Evolutionary conservation across 176 grass and related monocot genomes (phyloP), one percentile per base, ranked within the genome.

Genomic region (Carex pumila): DNA sequence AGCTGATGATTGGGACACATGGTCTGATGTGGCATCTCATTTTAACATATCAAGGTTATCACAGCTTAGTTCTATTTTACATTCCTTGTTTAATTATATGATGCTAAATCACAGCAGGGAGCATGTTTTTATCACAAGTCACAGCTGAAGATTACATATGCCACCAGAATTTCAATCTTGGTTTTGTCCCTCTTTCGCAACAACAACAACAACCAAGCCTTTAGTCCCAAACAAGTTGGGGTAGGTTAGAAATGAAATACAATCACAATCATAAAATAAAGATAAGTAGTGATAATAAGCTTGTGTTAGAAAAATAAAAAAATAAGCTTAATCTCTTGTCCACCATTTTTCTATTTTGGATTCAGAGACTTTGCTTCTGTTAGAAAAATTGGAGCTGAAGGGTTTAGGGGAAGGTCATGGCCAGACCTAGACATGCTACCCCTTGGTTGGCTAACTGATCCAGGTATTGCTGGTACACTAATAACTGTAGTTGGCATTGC

Each of bases 341-440:
- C 32, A 50, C 41, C 43, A 71, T 12, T 63, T 66, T 85, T 74
- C 49, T 63, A 77, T 85, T 80, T 85, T 85, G 21, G 80, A 54
- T 17, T 54, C 72, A 97, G 92, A 80, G 88, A 93, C 57, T 92
- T 97, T 34, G 85, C 92, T 84, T 63, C 90, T 87, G 89, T 80
- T 1, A 91, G 91, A 65, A 92, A 90, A 84, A 92, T 92, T 19
- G 94, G 94, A 62, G 87, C 94, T 82, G 67, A 52, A 12, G 94
- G 94, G 34, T 89, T 92, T 58, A 90, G 59, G 29, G 92, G 94
- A 87, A 92, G 86, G 71, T 97, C 94, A 50, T 97, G 94, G 92
- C 94, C 94, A 54, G 92, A 97, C 82, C 94, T 97, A 53, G 94
- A 94, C 79, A 97, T 97, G 94, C 90, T 97, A 50, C 94, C 94